A percentile compares a stretch with the other conserved stretches of the same genome.
These are phyloP conservation scores for Parsonsia alboflavescens DNA, from an alignment of 257 asterid genomes.

Conservation along the genomic window DNA sequence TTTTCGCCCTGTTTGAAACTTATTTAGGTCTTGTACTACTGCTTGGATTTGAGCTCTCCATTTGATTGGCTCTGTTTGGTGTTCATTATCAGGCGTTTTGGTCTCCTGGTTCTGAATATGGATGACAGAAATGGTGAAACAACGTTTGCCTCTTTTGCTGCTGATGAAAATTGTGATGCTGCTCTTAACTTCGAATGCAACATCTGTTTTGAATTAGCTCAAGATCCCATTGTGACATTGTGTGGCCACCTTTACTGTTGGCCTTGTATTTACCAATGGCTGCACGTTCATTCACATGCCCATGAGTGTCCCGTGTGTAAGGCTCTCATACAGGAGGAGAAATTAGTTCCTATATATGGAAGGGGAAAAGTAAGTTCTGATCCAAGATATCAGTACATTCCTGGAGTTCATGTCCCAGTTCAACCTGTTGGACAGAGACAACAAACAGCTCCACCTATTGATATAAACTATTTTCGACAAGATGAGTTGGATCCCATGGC, in stretches of 20 bases:
- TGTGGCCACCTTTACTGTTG: constrained; percentile 98
- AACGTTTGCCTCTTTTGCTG: constrained; percentile 27
- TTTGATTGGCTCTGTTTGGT: not conserved
- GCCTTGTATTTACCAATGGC: constrained; percentile 95
- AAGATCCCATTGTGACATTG: constrained; percentile 80
- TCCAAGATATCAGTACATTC: constrained; percentile 39
- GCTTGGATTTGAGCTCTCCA: not conserved
- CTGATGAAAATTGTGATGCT: constrained; percentile 38
- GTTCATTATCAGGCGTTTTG: constrained; percentile 14
- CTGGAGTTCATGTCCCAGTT: constrained; percentile 49
- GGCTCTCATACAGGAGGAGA: constrained; percentile 65
- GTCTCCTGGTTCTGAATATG: constrained; percentile 37
- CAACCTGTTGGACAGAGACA: constrained; percentile 74
- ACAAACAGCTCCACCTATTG: constrained; percentile 52
- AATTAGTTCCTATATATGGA: constrained; percentile 79
- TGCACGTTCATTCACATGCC: constrained; percentile 67
- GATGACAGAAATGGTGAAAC: constrained; percentile 40
- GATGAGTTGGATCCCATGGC: constrained; percentile 54
- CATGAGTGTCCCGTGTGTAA: constrained; percentile 94
- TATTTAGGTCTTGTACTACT: not conserved
- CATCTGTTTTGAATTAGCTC: constrained; percentile 88
- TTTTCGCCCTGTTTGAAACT: not conserved
- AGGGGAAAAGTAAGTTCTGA: constrained; percentile 65
- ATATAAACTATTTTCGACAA: constrained; percentile 40
- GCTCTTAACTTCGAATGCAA: constrained; percentile 71